A percentile compares a stretch with the other conserved stretches of the same genome.
phyloP scores from a whole-genome alignment of 352 stramenopile genomes.

The Aphanomyces euteiches region DNA sequence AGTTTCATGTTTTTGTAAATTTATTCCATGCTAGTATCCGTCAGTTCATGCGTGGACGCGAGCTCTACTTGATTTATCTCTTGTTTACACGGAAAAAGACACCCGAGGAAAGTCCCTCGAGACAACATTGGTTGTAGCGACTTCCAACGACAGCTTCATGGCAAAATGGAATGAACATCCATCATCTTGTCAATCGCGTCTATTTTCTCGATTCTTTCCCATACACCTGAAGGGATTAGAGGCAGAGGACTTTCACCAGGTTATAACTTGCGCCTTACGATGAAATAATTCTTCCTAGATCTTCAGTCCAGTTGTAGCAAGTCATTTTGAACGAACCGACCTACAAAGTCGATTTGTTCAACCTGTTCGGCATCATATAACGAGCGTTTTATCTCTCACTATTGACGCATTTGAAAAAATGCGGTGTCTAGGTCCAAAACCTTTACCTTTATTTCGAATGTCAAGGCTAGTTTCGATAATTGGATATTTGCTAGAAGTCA shows the following conservation, averaged over 20 bases:
- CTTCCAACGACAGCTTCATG: background rate
- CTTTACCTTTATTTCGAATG: background rate
- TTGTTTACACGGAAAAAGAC: background rate
- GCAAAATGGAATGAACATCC: background rate
- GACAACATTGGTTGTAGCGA: slow-evolving; percentile 15
- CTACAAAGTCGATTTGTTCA: slow-evolving; percentile 2
- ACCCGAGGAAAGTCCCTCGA: slow-evolving; percentile 3
- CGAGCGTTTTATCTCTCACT: background rate
- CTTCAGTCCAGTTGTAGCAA: background rate
- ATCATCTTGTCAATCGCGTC: background rate
- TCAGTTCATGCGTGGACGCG: background rate
- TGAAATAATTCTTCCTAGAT: background rate
- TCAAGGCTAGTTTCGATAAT: slow-evolving; percentile 1
- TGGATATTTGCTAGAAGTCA: background rate
- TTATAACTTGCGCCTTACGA: background rate
- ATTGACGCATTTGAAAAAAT: slow-evolving; percentile 25
- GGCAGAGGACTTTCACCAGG: slow-evolving; percentile 14
- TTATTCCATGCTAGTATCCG: slow-evolving; percentile 44
- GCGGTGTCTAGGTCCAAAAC: background rate
- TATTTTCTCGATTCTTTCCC: slow-evolving; percentile 22
- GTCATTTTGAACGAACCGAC: slow-evolving; percentile 24
- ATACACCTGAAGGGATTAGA: slow-evolving; percentile 3
- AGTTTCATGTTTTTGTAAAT: slow-evolving; percentile 35
- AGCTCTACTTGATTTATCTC: background rate
- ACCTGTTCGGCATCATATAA: slow-evolving; percentile 17